Evolutionary conservation across 345 rosid genomes (phyloP), one percentile per base, ranked within the genome.

Genomic region (Salix viminalis): DNA sequence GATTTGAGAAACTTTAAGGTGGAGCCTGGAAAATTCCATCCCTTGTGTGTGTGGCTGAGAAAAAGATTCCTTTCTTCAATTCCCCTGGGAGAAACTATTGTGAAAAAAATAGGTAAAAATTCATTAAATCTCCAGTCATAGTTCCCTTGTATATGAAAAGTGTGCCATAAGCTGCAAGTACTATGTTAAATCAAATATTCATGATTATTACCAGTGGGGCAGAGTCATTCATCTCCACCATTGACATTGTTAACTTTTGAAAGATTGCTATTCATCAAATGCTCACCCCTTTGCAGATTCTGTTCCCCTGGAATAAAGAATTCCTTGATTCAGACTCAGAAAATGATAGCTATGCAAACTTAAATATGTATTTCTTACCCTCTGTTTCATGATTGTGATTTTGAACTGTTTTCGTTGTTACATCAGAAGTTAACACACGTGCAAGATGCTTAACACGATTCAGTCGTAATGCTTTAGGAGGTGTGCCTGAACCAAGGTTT

Each of bases 361-460:
- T 9, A 65, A 12, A 41, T 2, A 23, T 48, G 21, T 28, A 50
- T 13, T 64, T 56, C 75, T 16, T 83, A 91, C 97, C 95, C 84
- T 80, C 80, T 71, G 69, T 75, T 82, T 80, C 80, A 46, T 70
- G 79, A 14, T 73, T 86, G 42, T 67, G 70, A 50, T 73, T 72
- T 39, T 82, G 83, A 60, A 65, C 41, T 46, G 72, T 54, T 80
- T 48, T 73, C 76, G 77, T 84, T 74, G 76, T 77, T n/a, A 71
- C 73, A 65, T 56, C 69, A 86, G 83, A 78, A 72, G 70, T 81
- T 58, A 74, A 24, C 18, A 87, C 66, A 79, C 99, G 88, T 14
- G 95, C 96, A 39, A 96, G 86, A 73, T 79, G 83, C 79, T 96
- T 96, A 42, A 93, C 81, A 60, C 80, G 94, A 83, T 80, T 96